These are phyloP conservation scores for Veloboletus limbatus DNA, from an alignment of 1,284 basidiomycete genomes.

Conservation along the genomic window DNA sequence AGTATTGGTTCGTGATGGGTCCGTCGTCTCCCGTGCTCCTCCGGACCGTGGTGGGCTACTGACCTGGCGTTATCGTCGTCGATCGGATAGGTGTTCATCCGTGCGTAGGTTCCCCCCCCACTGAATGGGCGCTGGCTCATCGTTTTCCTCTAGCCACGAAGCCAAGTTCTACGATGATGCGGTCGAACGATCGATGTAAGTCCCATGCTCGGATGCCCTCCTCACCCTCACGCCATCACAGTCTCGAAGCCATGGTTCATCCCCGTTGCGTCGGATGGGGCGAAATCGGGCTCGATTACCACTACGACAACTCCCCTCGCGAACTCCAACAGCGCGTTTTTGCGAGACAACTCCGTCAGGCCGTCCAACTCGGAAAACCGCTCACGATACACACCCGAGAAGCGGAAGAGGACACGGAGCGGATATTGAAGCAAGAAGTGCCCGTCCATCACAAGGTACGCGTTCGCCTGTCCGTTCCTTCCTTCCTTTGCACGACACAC, in stretches of 20 bases:
- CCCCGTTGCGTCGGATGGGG: slow-evolving; percentile 82
- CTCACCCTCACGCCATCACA: slow-evolving; percentile 25
- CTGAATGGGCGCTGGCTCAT: slow-evolving; percentile 4
- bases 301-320: slow-evolving; percentile 74
- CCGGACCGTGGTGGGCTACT: neutral
- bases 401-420: slow-evolving; percentile 76
- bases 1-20: slow-evolving; percentile 80
- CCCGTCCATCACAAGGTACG: slow-evolving; percentile 64
- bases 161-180: slow-evolving; percentile 65
- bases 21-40: slow-evolving; percentile 18
- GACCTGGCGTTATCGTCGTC: neutral
- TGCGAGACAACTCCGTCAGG: slow-evolving; percentile 60
- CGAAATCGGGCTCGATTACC: slow-evolving; percentile 82
- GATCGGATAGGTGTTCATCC: slow-evolving; percentile 64
- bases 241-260: slow-evolving; percentile 71
- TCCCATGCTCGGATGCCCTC: slow-evolving; percentile 7
- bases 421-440: slow-evolving; percentile 68
- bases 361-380: slow-evolving; percentile 65
- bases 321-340: slow-evolving; percentile 66
- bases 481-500: neutral
- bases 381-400: slow-evolving; percentile 79
- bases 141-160: slow-evolving; percentile 53
- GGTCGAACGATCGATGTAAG: slow-evolving; percentile 68
- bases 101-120: slow-evolving; percentile 39
- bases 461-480: neutral